Percentiles rank a stretch among this genome's conserved stretches.
phyloP scores from a whole-genome alignment of 495 filamentous ascomycete species.

The Staphylotrichum tortipilum region DNA sequence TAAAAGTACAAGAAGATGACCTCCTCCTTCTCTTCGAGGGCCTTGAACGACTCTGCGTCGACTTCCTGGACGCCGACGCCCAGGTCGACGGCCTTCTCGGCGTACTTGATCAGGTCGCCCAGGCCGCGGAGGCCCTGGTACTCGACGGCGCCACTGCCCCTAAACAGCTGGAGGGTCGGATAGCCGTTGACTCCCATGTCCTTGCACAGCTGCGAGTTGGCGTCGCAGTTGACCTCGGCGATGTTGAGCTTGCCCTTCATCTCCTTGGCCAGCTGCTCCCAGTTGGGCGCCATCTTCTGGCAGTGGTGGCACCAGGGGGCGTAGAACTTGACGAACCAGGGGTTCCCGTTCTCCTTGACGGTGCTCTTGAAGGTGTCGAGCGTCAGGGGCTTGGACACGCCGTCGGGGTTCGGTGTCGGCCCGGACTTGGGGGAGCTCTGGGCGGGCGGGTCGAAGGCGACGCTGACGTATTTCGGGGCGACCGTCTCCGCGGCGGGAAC shows the following conservation, averaged over 20 bases:
- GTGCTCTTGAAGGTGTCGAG: slow-evolving; percentile 78
- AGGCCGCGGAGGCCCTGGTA: slow-evolving; percentile 89
- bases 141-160: slow-evolving; percentile 81
- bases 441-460: not conserved
- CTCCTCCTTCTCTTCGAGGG: slow-evolving; percentile 84
- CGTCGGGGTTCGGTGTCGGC: slow-evolving; percentile 60
- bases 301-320: slow-evolving; percentile 96
- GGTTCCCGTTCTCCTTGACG: slow-evolving; percentile 79
- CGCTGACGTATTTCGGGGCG: slow-evolving; percentile 5
- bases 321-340: slow-evolving; percentile 99
- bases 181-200: slow-evolving; percentile 70
- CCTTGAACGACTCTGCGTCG: slow-evolving; percentile 64
- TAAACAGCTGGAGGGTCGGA: slow-evolving; percentile 90
- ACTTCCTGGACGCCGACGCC: slow-evolving; percentile 72
- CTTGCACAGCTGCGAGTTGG: slow-evolving; percentile 76
- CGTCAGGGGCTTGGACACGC: slow-evolving; percentile 63
- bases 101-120: slow-evolving; percentile 79
- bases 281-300: slow-evolving; percentile 81
- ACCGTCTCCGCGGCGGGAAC: slow-evolving; percentile 2
- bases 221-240: slow-evolving; percentile 93
- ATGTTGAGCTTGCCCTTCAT: slow-evolving; percentile 82
- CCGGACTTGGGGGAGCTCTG: slow-evolving; percentile 40
- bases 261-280: slow-evolving; percentile 81
- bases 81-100: slow-evolving; percentile 75
- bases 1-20: slow-evolving; percentile 97